These are phyloP conservation scores for Tolypocladium tropicale DNA, from an alignment of 2,329 filamentous ascomycete species.

Conservation along the genomic window DNA sequence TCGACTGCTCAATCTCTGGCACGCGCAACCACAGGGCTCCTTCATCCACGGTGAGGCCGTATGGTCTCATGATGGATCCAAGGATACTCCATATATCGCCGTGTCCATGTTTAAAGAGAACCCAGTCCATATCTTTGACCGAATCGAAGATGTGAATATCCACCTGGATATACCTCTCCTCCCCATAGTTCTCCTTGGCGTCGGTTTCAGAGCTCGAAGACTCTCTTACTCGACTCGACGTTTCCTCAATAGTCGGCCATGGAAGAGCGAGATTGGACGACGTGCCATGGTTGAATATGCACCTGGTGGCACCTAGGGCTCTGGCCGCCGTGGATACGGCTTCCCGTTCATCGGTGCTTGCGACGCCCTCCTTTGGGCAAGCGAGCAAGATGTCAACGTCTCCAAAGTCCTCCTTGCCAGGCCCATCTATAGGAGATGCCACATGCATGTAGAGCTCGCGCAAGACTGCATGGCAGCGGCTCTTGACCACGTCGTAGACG, in stretches of 20 bases:
- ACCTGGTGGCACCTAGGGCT: constrained; percentile 33
- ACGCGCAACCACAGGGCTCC: constrained; percentile 55
- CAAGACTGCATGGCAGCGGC: constrained; percentile 34
- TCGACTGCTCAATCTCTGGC: constrained; percentile 51
- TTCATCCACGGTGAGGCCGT: constrained; percentile 58
- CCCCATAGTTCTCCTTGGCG: neutral
- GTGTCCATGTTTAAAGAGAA: constrained; percentile 57
- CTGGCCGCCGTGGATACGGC: constrained; percentile 20
- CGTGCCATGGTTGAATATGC: constrained; percentile 15
- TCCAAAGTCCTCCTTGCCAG: constrained; percentile 56
- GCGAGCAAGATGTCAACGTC: constrained; percentile 64
- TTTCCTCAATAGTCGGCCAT: constrained; percentile 29
- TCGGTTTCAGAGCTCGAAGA: neutral
- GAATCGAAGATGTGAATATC: constrained; percentile 50
- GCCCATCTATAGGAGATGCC: constrained; percentile 54
- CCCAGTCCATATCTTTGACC: constrained; percentile 44
- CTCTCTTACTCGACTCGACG: neutral
- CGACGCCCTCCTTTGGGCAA: constrained; percentile 13
- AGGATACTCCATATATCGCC: constrained; percentile 61
- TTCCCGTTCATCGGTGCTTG: constrained; percentile 1
- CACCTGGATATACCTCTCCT: constrained; percentile 47
- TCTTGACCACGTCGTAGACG: constrained; percentile 45
- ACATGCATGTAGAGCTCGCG: constrained; percentile 42
- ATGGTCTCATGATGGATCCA: constrained; percentile 50
- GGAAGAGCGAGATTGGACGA: constrained; percentile 43